phyloP scores from a whole-genome alignment of 2,329 filamentous ascomycete species.

The Fusarium chlamydosporum region DNA sequence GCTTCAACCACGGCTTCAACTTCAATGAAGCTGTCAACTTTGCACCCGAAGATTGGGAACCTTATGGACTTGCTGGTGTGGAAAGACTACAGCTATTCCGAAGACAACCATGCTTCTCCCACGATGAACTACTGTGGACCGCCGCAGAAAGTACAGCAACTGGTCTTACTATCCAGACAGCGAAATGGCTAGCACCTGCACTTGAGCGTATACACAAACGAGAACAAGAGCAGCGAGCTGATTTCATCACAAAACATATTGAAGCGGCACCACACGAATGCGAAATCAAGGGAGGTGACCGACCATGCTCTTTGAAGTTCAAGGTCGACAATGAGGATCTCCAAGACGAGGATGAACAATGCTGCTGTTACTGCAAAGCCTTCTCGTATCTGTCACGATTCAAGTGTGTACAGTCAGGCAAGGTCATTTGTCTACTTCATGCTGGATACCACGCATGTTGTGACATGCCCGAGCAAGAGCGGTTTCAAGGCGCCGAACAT shows the following conservation, averaged over 20 bases:
- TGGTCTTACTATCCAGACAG: slow-evolving; percentile 82
- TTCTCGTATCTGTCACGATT: slow-evolving; percentile 94
- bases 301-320: slow-evolving; percentile 72
- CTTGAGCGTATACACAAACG: slow-evolving; percentile 82
- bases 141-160: slow-evolving; percentile 82
- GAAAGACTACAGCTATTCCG: slow-evolving; percentile 88
- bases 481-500: slow-evolving; percentile 79
- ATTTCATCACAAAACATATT: slow-evolving; percentile 77
- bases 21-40: slow-evolving; percentile 99
- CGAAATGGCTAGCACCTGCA: slow-evolving; percentile 94
- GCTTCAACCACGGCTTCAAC: slow-evolving; percentile 99
- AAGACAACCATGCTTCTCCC: slow-evolving; percentile 95
- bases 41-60: slow-evolving; percentile 94
- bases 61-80: slow-evolving; percentile 87
- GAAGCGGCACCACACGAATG: slow-evolving; percentile 69
- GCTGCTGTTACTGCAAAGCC: slow-evolving; percentile 92
- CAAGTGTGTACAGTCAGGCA: slow-evolving; percentile 84
- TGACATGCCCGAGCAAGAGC: slow-evolving; percentile 73
- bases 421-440: slow-evolving; percentile 85
- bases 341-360: slow-evolving; percentile 93
- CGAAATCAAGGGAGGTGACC: slow-evolving; percentile 59
- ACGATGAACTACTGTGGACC: slow-evolving; percentile 93
- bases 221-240: slow-evolving; percentile 76
- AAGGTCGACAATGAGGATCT: slow-evolving; percentile 80
- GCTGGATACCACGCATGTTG: slow-evolving; percentile 87